Evolutionary conservation across 257 asterid genomes (phyloP).

Genomic region (Solanum chilense): DNA sequence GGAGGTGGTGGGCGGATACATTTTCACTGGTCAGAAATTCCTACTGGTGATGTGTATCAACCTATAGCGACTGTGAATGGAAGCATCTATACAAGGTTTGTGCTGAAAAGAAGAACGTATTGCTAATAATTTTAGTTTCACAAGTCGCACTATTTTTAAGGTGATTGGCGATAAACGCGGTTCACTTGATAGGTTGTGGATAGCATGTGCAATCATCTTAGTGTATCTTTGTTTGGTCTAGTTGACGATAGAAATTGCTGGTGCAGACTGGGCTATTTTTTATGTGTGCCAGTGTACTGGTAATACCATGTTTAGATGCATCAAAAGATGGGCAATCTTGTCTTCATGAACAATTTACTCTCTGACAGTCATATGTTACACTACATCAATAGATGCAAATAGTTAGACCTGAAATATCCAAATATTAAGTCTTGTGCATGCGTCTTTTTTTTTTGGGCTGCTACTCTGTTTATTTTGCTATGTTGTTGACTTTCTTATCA

Average conservation of each 20-base stretch:
- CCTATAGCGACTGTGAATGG: conserved; percentile 83
- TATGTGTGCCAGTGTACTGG: not conserved
- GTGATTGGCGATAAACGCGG: not conserved
- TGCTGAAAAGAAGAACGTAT: not conserved
- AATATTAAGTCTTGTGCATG: not conserved
- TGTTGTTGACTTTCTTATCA: not conserved
- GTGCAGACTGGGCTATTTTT: not conserved
- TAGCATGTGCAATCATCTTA: not conserved
- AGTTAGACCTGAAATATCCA: not conserved
- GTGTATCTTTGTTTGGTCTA: not conserved
- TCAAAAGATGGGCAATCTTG: not conserved
- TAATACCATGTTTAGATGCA: not conserved
- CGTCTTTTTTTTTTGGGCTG: not conserved
- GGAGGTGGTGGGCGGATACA: conserved; percentile 99
- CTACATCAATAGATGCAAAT: not conserved
- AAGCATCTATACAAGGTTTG: conserved; percentile 65
- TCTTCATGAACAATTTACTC: not conserved
- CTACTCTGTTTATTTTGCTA: not conserved
- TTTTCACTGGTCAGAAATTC: conserved; percentile 91
- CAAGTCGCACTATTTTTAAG: not conserved
- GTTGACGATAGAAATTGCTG: not conserved
- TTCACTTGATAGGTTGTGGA: not conserved
- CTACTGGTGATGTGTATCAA: conserved; percentile 89
- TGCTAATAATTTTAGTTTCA: not conserved
- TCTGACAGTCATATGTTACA: not conserved